Percentiles rank a stretch among this genome's conserved stretches.
phyloP scores from a whole-genome alignment of 805 yeast species.

The Sugiyamaella mastotermitis region DNA sequence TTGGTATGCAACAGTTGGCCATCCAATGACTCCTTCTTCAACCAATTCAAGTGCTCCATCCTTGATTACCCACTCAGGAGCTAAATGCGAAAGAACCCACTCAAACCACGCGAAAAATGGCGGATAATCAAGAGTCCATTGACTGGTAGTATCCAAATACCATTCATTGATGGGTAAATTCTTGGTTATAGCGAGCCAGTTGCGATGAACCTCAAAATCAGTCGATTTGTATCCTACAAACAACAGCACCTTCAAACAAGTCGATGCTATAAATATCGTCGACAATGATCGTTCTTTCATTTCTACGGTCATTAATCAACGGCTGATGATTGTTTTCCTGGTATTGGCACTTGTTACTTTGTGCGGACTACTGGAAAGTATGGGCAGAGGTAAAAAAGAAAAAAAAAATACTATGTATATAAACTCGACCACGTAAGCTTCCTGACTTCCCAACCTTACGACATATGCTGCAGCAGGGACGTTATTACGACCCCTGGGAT shows the following conservation, averaged over 20 bases:
- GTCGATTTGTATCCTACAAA: slow-evolving; percentile 85
- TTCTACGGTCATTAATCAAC: too few relatives aligned
- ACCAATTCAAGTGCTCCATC: slow-evolving; percentile 79
- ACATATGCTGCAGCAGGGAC: too few relatives aligned
- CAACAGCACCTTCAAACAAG: slow-evolving; percentile 54
- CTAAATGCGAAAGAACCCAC: slow-evolving; percentile 66
- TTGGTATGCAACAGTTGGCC: slow-evolving; percentile 80
- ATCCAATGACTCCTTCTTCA: slow-evolving; percentile 58
- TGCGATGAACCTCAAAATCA: slow-evolving; percentile 95
- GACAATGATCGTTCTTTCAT: slow-evolving; percentile 52
- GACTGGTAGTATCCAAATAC: slow-evolving; percentile 75
- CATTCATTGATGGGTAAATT: slow-evolving; percentile 68
- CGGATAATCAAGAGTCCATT: slow-evolving; percentile 97
- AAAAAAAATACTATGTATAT: too few relatives aligned
- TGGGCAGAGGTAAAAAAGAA: too few relatives aligned
- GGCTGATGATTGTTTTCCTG: too few relatives aligned
- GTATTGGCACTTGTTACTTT: too few relatives aligned
- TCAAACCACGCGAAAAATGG: slow-evolving; percentile 97
- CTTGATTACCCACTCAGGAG: slow-evolving; percentile 51
- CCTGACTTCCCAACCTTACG: too few relatives aligned
- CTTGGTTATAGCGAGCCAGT: slow-evolving; percentile 91
- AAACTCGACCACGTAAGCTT: too few relatives aligned
- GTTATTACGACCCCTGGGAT: too few relatives aligned
- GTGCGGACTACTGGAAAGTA: too few relatives aligned
- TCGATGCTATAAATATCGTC: slow-evolving; percentile 62